Percentiles rank a stretch among this genome's conserved stretches.
phyloP scores from a whole-genome alignment of 176 grass and related monocot genomes.

The Avena atlantica region DNA sequence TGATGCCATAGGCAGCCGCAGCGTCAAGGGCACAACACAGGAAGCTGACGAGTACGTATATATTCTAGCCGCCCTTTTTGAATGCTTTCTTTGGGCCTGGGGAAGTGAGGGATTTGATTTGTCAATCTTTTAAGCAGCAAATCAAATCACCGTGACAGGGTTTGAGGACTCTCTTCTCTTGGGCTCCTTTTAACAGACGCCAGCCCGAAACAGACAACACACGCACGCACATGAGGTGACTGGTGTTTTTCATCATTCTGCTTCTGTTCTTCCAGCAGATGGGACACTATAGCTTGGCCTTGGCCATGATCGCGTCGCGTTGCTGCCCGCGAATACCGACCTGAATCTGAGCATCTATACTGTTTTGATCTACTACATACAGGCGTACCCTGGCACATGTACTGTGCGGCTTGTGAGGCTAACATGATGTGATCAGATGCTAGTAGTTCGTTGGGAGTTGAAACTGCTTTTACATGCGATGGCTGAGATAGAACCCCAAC shows the following conservation, averaged over 20 bases:
- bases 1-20: conserved; percentile 38
- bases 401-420: conserved; percentile 21
- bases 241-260: conserved; percentile 58
- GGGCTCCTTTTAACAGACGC: conserved; percentile 47
- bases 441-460: conserved; percentile 5
- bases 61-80: conserved; percentile 27
- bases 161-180: conserved; percentile 29
- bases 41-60: conserved; percentile 37
- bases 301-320: conserved; percentile 15
- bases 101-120: conserved; percentile 54
- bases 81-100: conserved; percentile 31
- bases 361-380: not conserved
- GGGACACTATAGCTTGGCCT: conserved; percentile 7
- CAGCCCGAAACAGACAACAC: conserved; percentile 52
- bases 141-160: conserved; percentile 41
- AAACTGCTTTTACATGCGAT: not conserved
- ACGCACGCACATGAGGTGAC: conserved; percentile 59
- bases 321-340: not conserved
- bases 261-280: conserved; percentile 32
- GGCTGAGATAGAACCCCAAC: not conserved
- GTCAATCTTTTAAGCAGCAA: conserved; percentile 56
- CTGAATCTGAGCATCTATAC: conserved; percentile 33
- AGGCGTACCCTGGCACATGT: not conserved
- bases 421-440: not conserved
- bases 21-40: conserved; percentile 43